These are phyloP conservation scores for Deuterostichococcus epilithicus DNA, from an alignment of 139 green algal species.

Conservation along the genomic window DNA sequence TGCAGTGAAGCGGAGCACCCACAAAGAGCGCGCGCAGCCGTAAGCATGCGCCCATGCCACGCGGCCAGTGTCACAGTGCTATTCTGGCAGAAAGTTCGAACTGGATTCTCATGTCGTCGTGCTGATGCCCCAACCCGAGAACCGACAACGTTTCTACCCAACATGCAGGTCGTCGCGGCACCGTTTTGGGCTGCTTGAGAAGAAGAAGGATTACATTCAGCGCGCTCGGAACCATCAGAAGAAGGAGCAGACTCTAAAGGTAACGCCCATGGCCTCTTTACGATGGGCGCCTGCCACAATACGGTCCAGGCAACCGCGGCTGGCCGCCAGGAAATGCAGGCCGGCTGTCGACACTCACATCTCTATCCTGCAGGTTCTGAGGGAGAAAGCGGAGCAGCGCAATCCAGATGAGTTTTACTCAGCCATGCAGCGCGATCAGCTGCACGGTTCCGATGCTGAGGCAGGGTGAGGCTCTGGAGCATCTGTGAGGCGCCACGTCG, in stretches of 20 bases:
- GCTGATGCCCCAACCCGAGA: not conserved
- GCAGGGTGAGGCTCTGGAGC: not conserved
- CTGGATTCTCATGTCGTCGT: not conserved
- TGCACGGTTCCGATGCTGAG: not conserved
- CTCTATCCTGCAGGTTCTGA: constrained; percentile 65
- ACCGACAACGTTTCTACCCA: not conserved
- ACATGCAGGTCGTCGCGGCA: constrained; percentile 38
- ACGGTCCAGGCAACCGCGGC: too few species aligned
- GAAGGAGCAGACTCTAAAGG: constrained; percentile 88
- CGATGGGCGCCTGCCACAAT: too few species aligned
- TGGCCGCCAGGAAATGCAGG: too few species aligned
- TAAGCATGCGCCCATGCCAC: constrained; percentile 37
- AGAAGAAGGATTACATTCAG: constrained; percentile 95
- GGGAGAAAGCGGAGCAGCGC: constrained; percentile 86
- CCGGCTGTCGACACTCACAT: too few species aligned
- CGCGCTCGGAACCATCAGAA: constrained; percentile 90
- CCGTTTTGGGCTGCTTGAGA: constrained; percentile 88
- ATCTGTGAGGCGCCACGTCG: too few species aligned
- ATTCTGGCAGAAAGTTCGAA: too few species aligned
- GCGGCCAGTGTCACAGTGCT: not conserved
- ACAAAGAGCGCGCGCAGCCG: constrained; percentile 96
- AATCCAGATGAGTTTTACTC: constrained; percentile 99
- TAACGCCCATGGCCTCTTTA: constrained; percentile 22
- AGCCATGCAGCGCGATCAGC: constrained; percentile 71
- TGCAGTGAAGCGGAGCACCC: constrained; percentile 86